These are phyloP conservation scores for Jaapia argillacea DNA, from an alignment of 768 basidiomycete genomes.

Conservation along the genomic window DNA sequence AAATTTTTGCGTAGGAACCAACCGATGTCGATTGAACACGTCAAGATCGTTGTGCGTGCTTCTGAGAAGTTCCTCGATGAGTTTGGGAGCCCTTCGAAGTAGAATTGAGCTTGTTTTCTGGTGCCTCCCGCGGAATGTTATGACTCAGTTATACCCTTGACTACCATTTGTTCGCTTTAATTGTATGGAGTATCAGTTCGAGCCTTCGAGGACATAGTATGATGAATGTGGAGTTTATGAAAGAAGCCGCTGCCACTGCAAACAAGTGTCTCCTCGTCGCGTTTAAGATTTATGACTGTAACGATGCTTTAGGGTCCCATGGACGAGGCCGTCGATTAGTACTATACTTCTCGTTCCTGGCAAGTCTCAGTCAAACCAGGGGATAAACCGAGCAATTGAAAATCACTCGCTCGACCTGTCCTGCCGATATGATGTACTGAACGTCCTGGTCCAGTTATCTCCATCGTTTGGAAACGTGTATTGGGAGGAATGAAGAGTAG, in stretches of 20 bases:
- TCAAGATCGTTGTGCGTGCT: slow-evolving; percentile 13
- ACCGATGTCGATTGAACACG: slow-evolving; percentile 7
- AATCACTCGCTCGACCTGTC: too few species aligned
- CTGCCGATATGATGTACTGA: slow-evolving; percentile 42
- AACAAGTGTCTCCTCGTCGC: too few species aligned
- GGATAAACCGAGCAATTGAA: too few species aligned
- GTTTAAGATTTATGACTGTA: not conserved
- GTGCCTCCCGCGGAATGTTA: too few species aligned
- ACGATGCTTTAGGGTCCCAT: not conserved
- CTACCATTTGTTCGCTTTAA: not conserved
- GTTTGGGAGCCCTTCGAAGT: slow-evolving; percentile 4
- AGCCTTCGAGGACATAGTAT: too few species aligned
- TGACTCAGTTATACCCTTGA: too few species aligned
- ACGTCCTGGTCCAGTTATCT: slow-evolving; percentile 65
- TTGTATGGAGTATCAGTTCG: not conserved
- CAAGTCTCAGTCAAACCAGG: too few species aligned
- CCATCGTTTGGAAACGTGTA: slow-evolving; percentile 78
- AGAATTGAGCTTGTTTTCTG: not conserved
- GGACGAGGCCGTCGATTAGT: not conserved
- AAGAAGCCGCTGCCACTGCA: too few species aligned
- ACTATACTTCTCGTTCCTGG: not conserved
- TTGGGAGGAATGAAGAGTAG: slow-evolving; percentile 57
- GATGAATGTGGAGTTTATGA: too few species aligned
- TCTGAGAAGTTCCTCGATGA: slow-evolving; percentile 17
- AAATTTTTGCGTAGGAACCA: slow-evolving; percentile 2